Evolutionary conservation across 2,329 filamentous ascomycete genomes (phyloP).

Genomic region (Xylariaceae sp.): DNA sequence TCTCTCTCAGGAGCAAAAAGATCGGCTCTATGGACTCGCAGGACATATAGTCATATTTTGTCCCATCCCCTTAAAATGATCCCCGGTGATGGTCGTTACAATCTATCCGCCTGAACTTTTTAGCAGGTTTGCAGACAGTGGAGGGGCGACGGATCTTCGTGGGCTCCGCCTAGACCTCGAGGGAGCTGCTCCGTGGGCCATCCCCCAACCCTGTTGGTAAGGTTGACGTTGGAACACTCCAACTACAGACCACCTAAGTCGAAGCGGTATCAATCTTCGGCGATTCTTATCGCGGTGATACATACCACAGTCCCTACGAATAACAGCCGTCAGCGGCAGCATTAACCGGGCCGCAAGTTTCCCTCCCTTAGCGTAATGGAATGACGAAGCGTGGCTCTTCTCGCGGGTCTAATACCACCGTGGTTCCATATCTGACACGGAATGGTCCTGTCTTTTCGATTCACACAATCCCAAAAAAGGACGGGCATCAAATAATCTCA

Average conservation of each 20-base stretch:
- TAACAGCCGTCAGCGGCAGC: background rate
- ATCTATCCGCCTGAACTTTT: no score
- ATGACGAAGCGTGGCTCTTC: background rate
- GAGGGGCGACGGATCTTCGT: no score
- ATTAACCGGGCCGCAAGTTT: background rate
- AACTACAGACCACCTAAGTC: slow-evolving; percentile 1
- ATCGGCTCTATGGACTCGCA: no score
- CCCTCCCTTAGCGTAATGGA: background rate
- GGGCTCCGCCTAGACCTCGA: no score
- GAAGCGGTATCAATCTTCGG: background rate
- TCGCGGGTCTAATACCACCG: background rate
- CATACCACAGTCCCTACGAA: background rate
- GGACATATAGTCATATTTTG: no score
- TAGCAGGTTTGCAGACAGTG: no score
- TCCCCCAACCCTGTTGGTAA: background rate
- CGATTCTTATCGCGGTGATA: background rate
- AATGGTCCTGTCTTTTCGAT: background rate
- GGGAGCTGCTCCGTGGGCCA: no score
- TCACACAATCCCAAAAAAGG: background rate
- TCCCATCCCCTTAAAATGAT: no score
- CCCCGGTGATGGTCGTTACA: no score
- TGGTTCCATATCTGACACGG: background rate
- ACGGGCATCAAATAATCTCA: slow-evolving; percentile 49
- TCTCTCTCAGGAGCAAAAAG: no score
- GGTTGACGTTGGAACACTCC: background rate